Percentiles rank a stretch among this genome's conserved stretches.
These are phyloP conservation scores for Pseudomicrostroma phylloplanum DNA, from an alignment of 1,284 basidiomycete species.

Conservation along the genomic window DNA sequence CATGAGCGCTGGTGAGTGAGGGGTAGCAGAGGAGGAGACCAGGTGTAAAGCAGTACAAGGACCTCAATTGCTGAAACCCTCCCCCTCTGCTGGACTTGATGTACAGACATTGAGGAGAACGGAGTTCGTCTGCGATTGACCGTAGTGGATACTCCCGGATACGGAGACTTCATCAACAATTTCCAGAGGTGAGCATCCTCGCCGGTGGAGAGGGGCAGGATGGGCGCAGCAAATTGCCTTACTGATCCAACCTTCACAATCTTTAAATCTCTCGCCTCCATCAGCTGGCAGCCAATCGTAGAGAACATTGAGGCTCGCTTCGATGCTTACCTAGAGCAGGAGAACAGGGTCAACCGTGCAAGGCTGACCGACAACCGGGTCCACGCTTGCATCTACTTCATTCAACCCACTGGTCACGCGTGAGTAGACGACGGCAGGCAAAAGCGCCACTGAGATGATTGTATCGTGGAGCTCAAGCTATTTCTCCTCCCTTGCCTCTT, in stretches of 20 bases:
- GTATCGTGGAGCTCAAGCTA: conserved; percentile 2
- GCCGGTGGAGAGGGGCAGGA: not conserved
- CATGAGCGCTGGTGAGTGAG: conserved; percentile 40
- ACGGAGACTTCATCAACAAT: conserved; percentile 50
- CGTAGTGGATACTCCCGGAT: conserved; percentile 50
- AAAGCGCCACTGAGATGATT: not conserved
- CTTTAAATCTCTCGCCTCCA: not conserved
- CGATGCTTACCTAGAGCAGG: conserved; percentile 49
- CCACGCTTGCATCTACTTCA: conserved; percentile 50
- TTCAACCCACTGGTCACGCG: conserved; percentile 48
- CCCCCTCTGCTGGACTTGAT: not conserved
- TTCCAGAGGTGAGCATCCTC: conserved; percentile 31
- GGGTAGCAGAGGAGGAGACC: not conserved
- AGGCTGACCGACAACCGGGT: conserved; percentile 49
- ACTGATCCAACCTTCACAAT: not conserved
- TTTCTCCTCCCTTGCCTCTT: not conserved
- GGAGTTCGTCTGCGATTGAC: conserved; percentile 48
- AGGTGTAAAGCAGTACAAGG: not conserved
- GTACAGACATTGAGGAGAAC: conserved; percentile 48
- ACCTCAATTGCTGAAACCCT: not conserved
- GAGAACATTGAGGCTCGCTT: conserved; percentile 50
- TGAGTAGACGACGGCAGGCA: conserved; percentile 11
- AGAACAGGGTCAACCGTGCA: conserved; percentile 48
- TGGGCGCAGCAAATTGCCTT: not conserved
- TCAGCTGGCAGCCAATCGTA: conserved; percentile 48